phyloP scores from a whole-genome alignment of 441 rosid species.

The Populus tomentosa region DNA sequence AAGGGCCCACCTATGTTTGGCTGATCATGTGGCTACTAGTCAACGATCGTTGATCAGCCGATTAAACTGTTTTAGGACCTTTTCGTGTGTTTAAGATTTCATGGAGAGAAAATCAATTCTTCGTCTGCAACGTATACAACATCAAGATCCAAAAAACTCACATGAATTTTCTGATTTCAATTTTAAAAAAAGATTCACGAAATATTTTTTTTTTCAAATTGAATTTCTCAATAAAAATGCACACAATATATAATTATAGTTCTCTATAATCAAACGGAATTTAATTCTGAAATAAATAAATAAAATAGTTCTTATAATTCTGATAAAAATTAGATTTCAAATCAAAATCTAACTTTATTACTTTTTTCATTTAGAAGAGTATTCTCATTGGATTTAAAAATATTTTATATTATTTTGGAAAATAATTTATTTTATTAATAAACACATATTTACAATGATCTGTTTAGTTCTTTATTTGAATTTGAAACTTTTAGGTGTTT shows the following conservation, averaged over 20 bases:
- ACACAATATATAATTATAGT: background rate
- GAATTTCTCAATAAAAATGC: background rate
- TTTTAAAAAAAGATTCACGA: background rate
- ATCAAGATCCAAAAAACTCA: background rate
- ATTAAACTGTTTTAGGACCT: background rate
- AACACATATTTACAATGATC: too few relatives aligned
- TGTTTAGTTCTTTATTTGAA: too few relatives aligned
- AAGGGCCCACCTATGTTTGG: slow-evolving; percentile 10
- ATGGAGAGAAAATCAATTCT: too few relatives aligned
- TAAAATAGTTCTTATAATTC: background rate
- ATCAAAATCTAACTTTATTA: too few relatives aligned
- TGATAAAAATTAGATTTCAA: background rate
- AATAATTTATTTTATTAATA: too few relatives aligned
- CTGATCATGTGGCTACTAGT: slow-evolving; percentile 3
- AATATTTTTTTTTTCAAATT: background rate
- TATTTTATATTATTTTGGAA: too few relatives aligned
- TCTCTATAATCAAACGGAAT: background rate
- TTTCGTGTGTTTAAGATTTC: background rate
- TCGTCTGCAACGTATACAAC: background rate
- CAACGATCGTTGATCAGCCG: background rate
- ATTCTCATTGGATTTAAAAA: too few relatives aligned
- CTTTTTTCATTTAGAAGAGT: too few relatives aligned
- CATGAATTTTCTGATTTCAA: background rate
- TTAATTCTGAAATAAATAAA: background rate
- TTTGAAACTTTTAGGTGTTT: background rate